Conservation (phyloP, 2,329 filamentous ascomycete species). For the Seiridium unicorne region DNA sequence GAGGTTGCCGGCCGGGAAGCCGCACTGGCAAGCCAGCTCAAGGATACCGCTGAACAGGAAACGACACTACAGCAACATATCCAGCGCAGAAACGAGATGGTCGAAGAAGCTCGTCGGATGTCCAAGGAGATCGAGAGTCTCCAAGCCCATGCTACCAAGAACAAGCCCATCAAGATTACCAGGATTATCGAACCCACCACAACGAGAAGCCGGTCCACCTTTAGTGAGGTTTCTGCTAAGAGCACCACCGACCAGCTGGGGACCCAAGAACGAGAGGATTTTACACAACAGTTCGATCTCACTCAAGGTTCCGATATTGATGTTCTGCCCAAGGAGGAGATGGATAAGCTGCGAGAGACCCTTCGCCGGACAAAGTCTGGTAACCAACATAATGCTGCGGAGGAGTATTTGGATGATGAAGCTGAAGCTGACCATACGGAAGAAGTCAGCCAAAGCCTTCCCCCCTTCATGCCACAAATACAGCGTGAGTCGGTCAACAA, state of each 20-base stretch:
- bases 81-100: conserved; percentile 14
- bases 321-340: conserved; percentile 26
- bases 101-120: conserved; percentile 20
- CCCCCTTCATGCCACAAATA: conserved; percentile 20
- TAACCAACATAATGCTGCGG: conserved; percentile 16
- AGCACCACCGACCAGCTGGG: conserved; percentile 29
- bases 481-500: conserved; percentile 9
- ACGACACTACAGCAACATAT: conserved; percentile 16
- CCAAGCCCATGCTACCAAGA: conserved; percentile 21
- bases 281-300: conserved; percentile 33
- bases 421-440: conserved; percentile 20
- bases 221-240: conserved; percentile 32
- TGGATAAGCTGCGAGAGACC: conserved; percentile 15
- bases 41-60: conserved; percentile 17
- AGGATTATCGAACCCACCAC: conserved; percentile 28
- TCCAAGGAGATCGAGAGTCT: conserved; percentile 20
- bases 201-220: conserved; percentile 20
- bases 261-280: conserved; percentile 34
- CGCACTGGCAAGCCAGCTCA: conserved; percentile 16
- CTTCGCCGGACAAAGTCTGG: conserved; percentile 24
- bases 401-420: conserved; percentile 16
- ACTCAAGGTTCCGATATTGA: conserved; percentile 31
- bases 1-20: conserved; percentile 17
- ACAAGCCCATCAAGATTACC: conserved; percentile 28
- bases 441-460: conserved; percentile 25